Base-by-base conservation (phyloP, 805 yeast species). In the Priceomyces haplophilus region DNA sequence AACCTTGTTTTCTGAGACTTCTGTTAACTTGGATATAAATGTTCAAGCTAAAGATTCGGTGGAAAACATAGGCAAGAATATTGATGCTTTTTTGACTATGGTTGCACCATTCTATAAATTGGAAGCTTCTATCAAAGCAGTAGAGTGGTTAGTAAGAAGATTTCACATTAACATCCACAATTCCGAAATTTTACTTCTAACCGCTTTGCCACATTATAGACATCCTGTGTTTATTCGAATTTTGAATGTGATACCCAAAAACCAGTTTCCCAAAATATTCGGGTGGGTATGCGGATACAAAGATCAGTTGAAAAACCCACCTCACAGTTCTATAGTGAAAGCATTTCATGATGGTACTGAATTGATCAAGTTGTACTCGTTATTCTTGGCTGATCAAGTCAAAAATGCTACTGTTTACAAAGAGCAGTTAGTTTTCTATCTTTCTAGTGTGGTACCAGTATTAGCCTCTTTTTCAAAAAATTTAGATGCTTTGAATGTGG, bases 91-190 rank as follows among this genome's bases (percentile, higher is more conserved):
- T 57, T 66, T 93, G 46, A 74, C 83, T 45, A 70, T 91, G 51
- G 71, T 82, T 7, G 82, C 95, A 3, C 88, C 95, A 2, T 82
- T 82, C 61, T 80, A 91, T 76, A 76, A 80, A 49, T 65, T 89
- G 41, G 75, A 81, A 17, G 87, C 95, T 18, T 76, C 97, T 2
- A 56, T 88, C 38, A 82, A 83, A 53, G 91, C 97, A 4, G 72
- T 88, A 10, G 99, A 93, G 69, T 93, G 99, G 99, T 79, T 90
- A 18, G 83, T 93, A 15, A 83, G 99, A 67, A 78, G 98, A 53
- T 93, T 82, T 69, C 83, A 88, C 57, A 80, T 88, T 51, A 90
- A 93, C 59, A 72, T 86, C 38, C 83, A 85, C 55, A 88, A 86
- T 55, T 68, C 89, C 0, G 98, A 91, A 61, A 59, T 72, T 42